Conservation (phyloP, 805 yeast genomes). For the Saccharomycopsis fermentans region DNA sequence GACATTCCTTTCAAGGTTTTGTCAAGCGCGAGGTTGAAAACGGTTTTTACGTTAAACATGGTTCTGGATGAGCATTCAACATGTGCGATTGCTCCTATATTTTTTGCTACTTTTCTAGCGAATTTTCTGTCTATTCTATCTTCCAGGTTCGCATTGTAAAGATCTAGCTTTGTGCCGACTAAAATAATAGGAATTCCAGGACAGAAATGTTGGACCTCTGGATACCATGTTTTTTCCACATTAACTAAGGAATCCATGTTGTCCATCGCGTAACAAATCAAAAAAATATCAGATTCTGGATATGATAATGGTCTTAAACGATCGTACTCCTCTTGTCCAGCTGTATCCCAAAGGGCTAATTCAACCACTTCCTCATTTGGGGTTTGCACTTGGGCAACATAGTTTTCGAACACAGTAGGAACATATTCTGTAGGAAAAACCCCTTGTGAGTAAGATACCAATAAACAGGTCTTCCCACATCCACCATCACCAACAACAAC, state of each 20-base stretch:
- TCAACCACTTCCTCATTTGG: conserved; percentile 46
- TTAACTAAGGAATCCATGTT: conserved; percentile 54
- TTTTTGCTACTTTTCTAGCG: conserved; percentile 44
- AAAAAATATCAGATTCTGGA: conserved; percentile 65
- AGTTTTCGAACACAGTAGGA: conserved; percentile 79
- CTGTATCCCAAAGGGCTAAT: conserved; percentile 80
- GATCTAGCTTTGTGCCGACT: conserved; percentile 77
- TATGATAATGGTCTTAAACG: conserved; percentile 69
- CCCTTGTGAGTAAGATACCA: conserved; percentile 56
- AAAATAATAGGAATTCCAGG: conserved; percentile 67
- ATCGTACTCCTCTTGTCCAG: conserved; percentile 83
- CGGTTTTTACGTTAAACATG: conserved; percentile 53
- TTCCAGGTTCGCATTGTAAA: conserved; percentile 23
- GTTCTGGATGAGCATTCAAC: conserved; percentile 72
- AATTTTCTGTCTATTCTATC: conserved; percentile 32
- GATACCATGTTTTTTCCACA: conserved; percentile 75
- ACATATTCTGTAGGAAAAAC: conserved; percentile 63
- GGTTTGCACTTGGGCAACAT: conserved; percentile 45
- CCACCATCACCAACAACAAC: conserved; percentile 88
- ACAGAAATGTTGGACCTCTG: conserved; percentile 77
- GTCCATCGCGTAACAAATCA: conserved; percentile 69
- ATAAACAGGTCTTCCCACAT: conserved; percentile 78
- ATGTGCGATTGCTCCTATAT: conserved; percentile 61
- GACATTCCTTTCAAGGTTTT: conserved; percentile 7
- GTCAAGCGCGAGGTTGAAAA: conserved; percentile 51